Percentiles rank a stretch among this genome's conserved stretches.
phyloP scores from a whole-genome alignment of 495 filamentous ascomycete genomes.

The Talaromyces nanjingensis region DNA sequence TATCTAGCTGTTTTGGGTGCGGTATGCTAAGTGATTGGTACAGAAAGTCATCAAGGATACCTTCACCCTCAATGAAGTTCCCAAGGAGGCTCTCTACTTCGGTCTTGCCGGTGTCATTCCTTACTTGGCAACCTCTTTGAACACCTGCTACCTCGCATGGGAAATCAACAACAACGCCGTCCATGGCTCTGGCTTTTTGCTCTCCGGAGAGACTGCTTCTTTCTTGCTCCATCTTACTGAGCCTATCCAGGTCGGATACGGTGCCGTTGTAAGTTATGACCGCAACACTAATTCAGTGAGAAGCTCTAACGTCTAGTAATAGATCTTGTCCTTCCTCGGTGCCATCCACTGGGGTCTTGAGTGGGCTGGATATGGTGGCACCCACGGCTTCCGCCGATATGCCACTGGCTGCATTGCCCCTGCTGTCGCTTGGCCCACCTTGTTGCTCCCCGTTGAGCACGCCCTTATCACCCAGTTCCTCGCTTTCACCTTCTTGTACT shows the following conservation, averaged over 20 bases:
- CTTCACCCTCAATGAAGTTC: conserved; percentile 70
- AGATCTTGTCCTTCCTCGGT: conserved; percentile 94
- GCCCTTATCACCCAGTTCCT: conserved; percentile 87
- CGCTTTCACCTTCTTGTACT: conserved; percentile 84
- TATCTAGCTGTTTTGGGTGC: not conserved
- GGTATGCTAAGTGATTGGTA: not conserved
- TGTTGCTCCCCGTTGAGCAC: conserved; percentile 79
- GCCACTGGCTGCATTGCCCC: conserved; percentile 76
- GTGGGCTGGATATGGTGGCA: conserved; percentile 68
- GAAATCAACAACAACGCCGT: conserved; percentile 60
- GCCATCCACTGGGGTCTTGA: conserved; percentile 94
- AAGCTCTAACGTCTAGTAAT: conserved; percentile 1
- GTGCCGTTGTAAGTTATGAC: conserved; percentile 65
- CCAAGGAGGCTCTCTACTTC: conserved; percentile 70
- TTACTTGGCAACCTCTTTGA: conserved; percentile 79
- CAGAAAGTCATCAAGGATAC: conserved; percentile 83
- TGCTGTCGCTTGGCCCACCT: conserved; percentile 86
- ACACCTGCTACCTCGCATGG: conserved; percentile 82
- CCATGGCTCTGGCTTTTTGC: conserved; percentile 54
- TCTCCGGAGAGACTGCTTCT: conserved; percentile 65
- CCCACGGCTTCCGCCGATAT: conserved; percentile 69
- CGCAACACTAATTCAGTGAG: not conserved
- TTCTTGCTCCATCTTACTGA: conserved; percentile 73
- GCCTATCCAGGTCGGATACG: conserved; percentile 88
- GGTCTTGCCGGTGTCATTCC: conserved; percentile 87